Base-by-base conservation (phyloP, 2,329 filamentous ascomycete species). In the Fusarium decemcellulare region DNA sequence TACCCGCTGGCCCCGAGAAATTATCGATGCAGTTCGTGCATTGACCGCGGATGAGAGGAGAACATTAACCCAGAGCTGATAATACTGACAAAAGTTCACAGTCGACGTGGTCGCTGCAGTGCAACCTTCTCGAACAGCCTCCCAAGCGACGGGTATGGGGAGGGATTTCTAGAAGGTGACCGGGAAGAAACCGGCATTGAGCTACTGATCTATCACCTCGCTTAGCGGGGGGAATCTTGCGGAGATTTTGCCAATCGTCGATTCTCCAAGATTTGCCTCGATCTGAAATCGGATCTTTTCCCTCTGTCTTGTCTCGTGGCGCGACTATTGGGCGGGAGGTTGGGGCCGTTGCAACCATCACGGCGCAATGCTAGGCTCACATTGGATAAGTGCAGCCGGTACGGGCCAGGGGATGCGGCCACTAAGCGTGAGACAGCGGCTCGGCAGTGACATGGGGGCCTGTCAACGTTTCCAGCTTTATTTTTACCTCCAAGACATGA, bases 361-460 rank as follows among this genome's bases (percentile, higher is more conserved):
- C 16, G 48, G 36, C 43, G 12, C 42, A 44, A 47, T 54, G 46
- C 52, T 50, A 48, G 40, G 40, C 40, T 47, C 30, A 56, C 48
- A 63, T 50, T 69, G 50, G 58, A 53, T 42, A 70, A 46, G 57
- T 44, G 44, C 43, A 34, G 32, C 52, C 46, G 53, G 50, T 42
- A 39, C 47, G 29, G 39, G 53, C 30, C 53, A 56, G 52, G 46
- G 53, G 30, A 56, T 23, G 53, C 30, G 42, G 34, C 32, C 60
- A 50, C 53, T 61, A 44, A 47, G 40, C 40, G 52, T 59, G 57
- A 69, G 57, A 47, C 32, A 23, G 30, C 48, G 57, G n/a, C 61
- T 69, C 61, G 61, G 57, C 44, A 36, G 23, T 43, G 50, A 40
- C 66, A 63, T 46, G 54, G 66, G 48, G 39, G 57, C 47, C 48